phyloP scores from a whole-genome alignment of 495 filamentous ascomycete genomes.

The Rusavskia elegans region DNA sequence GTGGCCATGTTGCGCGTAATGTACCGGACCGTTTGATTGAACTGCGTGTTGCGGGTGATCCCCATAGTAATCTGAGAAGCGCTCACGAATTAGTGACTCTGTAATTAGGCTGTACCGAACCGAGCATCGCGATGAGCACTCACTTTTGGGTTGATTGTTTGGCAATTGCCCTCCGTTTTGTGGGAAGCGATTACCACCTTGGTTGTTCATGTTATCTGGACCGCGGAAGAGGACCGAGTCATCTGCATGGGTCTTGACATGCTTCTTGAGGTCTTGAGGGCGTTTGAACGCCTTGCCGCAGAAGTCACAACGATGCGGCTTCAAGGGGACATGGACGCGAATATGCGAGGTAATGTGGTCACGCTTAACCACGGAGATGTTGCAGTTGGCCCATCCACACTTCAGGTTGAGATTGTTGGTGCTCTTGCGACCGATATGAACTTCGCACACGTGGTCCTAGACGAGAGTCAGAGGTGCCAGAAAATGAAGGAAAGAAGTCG shows the following conservation, averaged over 20 bases:
- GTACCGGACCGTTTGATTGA: slow-evolving; percentile 35
- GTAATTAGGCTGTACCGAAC: too few relatives aligned
- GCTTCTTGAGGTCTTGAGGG: slow-evolving; percentile 97
- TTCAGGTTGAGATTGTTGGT: slow-evolving; percentile 97
- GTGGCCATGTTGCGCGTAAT: slow-evolving; percentile 23
- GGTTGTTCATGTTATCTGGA: slow-evolving; percentile 43
- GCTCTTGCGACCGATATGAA: slow-evolving; percentile 94
- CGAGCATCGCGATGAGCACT: not conserved
- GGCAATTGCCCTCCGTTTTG: slow-evolving; percentile 6
- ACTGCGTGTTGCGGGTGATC: slow-evolving; percentile 40
- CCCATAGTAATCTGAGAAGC: slow-evolving; percentile 30
- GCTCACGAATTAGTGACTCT: too few relatives aligned
- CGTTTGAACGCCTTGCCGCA: slow-evolving; percentile 99
- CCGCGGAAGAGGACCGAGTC: slow-evolving; percentile 79
- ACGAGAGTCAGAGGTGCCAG: slow-evolving; percentile 1
- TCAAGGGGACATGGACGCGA: slow-evolving; percentile 91
- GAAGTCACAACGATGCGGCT: slow-evolving; percentile 97
- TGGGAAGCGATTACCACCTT: slow-evolving; percentile 15
- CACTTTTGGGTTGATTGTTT: slow-evolving; percentile 10
- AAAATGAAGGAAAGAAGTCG: slow-evolving; percentile 5
- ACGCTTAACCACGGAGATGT: slow-evolving; percentile 93
- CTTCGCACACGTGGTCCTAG: slow-evolving; percentile 96
- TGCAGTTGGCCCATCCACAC: slow-evolving; percentile 93
- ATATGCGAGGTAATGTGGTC: slow-evolving; percentile 99
- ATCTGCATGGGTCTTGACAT: slow-evolving; percentile 99